Conservation (phyloP, 1,284 basidiomycete species). For the Inonotus hispidus region DNA sequence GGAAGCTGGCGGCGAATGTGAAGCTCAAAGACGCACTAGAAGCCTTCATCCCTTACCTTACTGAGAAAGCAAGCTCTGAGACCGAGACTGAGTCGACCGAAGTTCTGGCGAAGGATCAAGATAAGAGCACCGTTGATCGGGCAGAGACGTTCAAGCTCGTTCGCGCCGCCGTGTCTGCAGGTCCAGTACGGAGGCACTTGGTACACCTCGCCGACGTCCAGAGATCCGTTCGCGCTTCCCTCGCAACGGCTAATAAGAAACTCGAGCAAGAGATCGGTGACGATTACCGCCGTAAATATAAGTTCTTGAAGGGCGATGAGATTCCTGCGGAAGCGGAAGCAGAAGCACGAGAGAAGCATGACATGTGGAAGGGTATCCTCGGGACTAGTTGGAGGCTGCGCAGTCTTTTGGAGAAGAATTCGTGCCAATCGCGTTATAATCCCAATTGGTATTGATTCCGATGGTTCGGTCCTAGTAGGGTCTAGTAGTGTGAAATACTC, state of each 20-base stretch:
- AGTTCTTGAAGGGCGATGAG: constrained; percentile 1
- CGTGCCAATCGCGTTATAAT: not conserved
- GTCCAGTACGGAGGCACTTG: constrained; percentile 28
- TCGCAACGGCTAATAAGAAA: not conserved
- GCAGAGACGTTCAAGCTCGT: constrained; percentile 26
- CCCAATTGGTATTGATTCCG: not conserved
- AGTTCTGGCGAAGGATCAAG: not conserved
- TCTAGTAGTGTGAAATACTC: no score
- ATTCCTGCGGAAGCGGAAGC: constrained; percentile 8
- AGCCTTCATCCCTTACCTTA: constrained; percentile 6
- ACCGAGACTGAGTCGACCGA: not conserved
- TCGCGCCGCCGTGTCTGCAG: constrained; percentile 22
- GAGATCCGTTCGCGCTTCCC: constrained; percentile 31
- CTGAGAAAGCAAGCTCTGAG: not conserved
- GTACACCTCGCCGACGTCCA: constrained; percentile 44
- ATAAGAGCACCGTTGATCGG: constrained; percentile 17
- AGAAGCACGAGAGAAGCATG: not conserved
- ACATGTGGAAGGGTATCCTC: constrained; percentile 10
- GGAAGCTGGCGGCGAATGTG: constrained; percentile 7
- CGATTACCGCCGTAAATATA: not conserved
- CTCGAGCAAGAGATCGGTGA: not conserved
- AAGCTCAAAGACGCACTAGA: constrained; percentile 12
- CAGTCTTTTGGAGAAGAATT: not conserved
- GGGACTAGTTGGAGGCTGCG: not conserved
- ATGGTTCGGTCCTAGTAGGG: no score